These are phyloP conservation scores for Neocatenulostroma microsporum DNA, from an alignment of 2,329 filamentous ascomycete species.

Conservation along the genomic window DNA sequence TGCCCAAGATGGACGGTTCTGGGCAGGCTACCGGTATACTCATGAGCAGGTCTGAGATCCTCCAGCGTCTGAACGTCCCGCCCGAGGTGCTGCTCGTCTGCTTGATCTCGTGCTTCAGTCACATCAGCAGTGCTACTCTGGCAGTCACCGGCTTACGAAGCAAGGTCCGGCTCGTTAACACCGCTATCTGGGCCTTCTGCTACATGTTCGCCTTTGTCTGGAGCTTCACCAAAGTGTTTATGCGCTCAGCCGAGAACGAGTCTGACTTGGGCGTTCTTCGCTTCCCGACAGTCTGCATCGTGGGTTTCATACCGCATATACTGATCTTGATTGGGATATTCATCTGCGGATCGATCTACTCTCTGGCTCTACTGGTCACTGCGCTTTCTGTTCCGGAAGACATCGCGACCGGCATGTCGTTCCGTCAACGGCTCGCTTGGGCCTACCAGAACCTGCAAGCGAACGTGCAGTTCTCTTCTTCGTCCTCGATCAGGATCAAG, in stretches of 20 bases:
- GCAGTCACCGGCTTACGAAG: slow-evolving; percentile 74
- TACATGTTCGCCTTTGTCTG: slow-evolving; percentile 82
- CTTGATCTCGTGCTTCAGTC: slow-evolving; percentile 81
- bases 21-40: slow-evolving; percentile 13
- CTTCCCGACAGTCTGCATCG: slow-evolving; percentile 89
- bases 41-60: slow-evolving; percentile 42
- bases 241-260: slow-evolving; percentile 45
- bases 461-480: slow-evolving; percentile 68
- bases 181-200: slow-evolving; percentile 79
- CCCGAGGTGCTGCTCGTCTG: slow-evolving; percentile 82
- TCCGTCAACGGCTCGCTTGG: slow-evolving; percentile 54
- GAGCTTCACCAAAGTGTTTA: slow-evolving; percentile 51
- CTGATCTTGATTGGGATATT: slow-evolving; percentile 72
- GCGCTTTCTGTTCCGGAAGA: slow-evolving; percentile 57
- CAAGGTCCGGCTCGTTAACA: slow-evolving; percentile 73
- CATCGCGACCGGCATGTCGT: slow-evolving; percentile 36
- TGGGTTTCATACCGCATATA: slow-evolving; percentile 92
- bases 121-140: slow-evolving; percentile 74
- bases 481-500: slow-evolving; percentile 61
- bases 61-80: slow-evolving; percentile 76
- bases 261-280: slow-evolving; percentile 65
- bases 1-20: slow-evolving; percentile 32
- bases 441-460: slow-evolving; percentile 90
- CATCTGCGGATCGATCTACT: slow-evolving; percentile 69
- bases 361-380: slow-evolving; percentile 66